Evolutionary conservation across 495 filamentous ascomycete species (phyloP), one percentile per base, ranked within the genome.

Genomic region (Daldinia grandis): DNA sequence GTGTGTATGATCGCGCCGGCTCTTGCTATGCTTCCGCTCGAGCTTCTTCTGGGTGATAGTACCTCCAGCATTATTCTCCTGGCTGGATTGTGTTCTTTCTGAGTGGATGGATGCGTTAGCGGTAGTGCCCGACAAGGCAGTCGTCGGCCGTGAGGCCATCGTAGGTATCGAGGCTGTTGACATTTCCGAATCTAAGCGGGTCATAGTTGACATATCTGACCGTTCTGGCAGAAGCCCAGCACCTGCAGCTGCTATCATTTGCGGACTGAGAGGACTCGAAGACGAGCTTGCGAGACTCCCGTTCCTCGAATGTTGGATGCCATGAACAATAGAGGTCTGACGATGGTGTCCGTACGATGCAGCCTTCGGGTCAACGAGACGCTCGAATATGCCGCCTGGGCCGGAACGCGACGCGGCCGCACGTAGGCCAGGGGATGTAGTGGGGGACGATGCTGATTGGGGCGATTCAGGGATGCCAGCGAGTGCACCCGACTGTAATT

Each of bases 251-350:
- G 90, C 90, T 68, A 93, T 91, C 74, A 92, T 86, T 79, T 94
- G 89, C 40, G 93, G 92, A 79, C 93, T 95, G 70, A 96, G 83
- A 42, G 93, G 93, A 77, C 91, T 95, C 28, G 88, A 88, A 24
- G 89, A 77, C 44, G 85, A 82, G 72, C 84, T 87, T 56, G 85
- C 85, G 56, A 83, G 80, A 73, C 86, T 88, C 62, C 94, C 89
- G 82, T 95, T 97, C 71, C 95, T 89, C 64, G 94, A 96, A 81
- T 99, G 95, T 76, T 94, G 93, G 65, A 92, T 87, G 62, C 93
- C 93, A 87, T 97, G 93, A 50, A 97, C 93, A 68, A 97, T 97
- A 28, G 95, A 97, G 1, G 93, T 93, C 78, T 99, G 92, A 21
- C 95, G 88, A 77, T 97, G 92, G 77, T 98, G 95, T 50, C 91